Base-by-base conservation (phyloP, 352 stramenopile genomes). In the Globisporangium uncinulatum region DNA sequence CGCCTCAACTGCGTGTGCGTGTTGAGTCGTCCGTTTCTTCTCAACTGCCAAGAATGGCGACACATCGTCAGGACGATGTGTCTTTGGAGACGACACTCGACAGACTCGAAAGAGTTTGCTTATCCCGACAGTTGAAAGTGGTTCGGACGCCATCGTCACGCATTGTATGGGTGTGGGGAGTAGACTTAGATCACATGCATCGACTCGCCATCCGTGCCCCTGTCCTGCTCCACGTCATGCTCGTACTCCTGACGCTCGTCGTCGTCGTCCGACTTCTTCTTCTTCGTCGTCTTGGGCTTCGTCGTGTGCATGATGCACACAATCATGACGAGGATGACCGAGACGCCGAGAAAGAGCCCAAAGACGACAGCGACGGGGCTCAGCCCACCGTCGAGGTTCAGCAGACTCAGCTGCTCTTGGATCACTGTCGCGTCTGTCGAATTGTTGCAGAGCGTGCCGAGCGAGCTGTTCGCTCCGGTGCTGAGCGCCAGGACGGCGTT, bases 251-350 rank as follows among this genome's bases (percentile, higher is more conserved):
- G 47, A 7, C 45, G 37, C 9, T 47, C 29, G 8, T 51, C 21
- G n/a, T 47, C n/a, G 19, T 41, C 48, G 29, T 54, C 29, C 14
- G 51, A 32, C 20, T 47, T 41, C 20, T 47, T 56, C 29, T 62
- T 63, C 6, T 54, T 29, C 14, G 39, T 41, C 20, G 39, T 56
- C 29, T 62, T 63, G 3, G 57, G 57, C 11, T 63, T 63, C 11
- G 57, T 63, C 17, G 57, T 44, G 44, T 63, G 57, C 57, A 63
- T 63, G 57, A 63, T 63, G 44, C 50, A 63, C 32, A 63, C 57
- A 34, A 63, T 63, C 57, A 63, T 63, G 7, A 63, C 43, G 51
- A 63, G 57, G 10, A 63, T 63, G 15, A 54, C 57, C 0, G 50
- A 46, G 32, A 63, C 57, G 6, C 57, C 57, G 10, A 63, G 36